A percentile compares a stretch with the other conserved stretches of the same genome.
Evolutionary conservation across 192 early-diverging fungal species (phyloP).

Genomic region (Gonapodya sp.): DNA sequence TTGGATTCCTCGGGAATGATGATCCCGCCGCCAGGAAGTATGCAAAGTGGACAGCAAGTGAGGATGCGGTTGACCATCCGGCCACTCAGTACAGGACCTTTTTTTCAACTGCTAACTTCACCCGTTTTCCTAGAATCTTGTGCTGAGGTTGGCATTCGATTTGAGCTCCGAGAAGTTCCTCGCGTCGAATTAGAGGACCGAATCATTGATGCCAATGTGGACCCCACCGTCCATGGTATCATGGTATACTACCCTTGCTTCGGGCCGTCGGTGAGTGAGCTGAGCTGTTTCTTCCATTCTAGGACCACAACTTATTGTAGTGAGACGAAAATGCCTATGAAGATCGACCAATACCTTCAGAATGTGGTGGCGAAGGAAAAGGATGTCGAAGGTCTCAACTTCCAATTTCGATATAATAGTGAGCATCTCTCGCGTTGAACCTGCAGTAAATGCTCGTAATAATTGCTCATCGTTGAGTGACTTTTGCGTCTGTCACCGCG

Average conservation of each 20-base stretch:
- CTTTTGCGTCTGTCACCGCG: conserved; percentile 86
- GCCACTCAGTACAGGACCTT: neutral
- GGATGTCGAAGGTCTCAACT: conserved; percentile 67
- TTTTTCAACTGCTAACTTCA: conserved; percentile 12
- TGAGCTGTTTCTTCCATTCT: neutral
- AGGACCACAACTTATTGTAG: neutral
- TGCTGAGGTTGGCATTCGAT: conserved; percentile 72
- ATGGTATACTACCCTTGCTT: conserved; percentile 99
- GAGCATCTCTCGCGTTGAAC: neutral
- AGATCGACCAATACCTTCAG: conserved; percentile 82
- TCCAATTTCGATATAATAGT: neutral
- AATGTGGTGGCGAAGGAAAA: conserved; percentile 79
- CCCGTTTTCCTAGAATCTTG: neutral
- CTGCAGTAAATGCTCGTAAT: neutral
- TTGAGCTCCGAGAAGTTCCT: conserved; percentile 77
- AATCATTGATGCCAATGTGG: conserved; percentile 83
- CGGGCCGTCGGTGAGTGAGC: conserved; percentile 32
- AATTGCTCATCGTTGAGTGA: conserved; percentile 29
- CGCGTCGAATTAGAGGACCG: conserved; percentile 75
- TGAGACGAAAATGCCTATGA: neutral
- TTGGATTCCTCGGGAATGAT: conserved; percentile 91
- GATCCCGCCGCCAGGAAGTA: conserved; percentile 88
- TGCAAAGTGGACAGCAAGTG: conserved; percentile 90
- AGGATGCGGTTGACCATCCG: conserved; percentile 1
- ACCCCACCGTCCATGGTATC: conserved; percentile 78